A percentile compares a stretch with the other conserved stretches of the same genome.
These are phyloP conservation scores for Pleurotus ostreatus DNA, from an alignment of 768 basidiomycete species.

Conservation along the genomic window DNA sequence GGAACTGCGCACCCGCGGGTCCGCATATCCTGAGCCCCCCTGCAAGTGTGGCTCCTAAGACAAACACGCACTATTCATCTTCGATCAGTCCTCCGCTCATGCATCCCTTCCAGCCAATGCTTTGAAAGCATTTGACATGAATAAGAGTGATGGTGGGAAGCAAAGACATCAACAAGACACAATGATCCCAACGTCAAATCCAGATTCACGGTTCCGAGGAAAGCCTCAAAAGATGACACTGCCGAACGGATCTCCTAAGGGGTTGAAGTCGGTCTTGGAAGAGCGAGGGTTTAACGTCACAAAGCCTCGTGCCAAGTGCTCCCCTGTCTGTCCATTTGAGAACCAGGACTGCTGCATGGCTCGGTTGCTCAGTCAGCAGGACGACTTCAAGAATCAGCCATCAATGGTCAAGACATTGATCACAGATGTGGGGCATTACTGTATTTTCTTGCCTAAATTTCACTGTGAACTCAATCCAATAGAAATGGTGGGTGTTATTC, in stretches of 20 bases:
- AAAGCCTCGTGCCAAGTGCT: conserved; percentile 19
- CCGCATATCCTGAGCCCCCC: too few species aligned
- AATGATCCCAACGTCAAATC: conserved; percentile 24
- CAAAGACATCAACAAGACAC: conserved; percentile 21
- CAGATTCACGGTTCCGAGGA: conserved; percentile 11
- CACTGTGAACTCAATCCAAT: conserved; percentile 36
- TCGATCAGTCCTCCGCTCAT: conserved; percentile 41
- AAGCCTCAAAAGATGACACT: conserved; percentile 13
- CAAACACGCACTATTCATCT: conserved; percentile 30
- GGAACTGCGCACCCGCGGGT: too few species aligned
- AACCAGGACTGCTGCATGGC: conserved; percentile 26
- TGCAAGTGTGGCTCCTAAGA: too few species aligned
- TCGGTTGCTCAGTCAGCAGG: conserved; percentile 24
- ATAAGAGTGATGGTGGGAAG: conserved; percentile 24
- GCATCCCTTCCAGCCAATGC: conserved; percentile 24
- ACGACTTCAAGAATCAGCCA: conserved; percentile 25
- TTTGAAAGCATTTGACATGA: conserved; percentile 29
- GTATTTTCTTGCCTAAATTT: conserved; percentile 27
- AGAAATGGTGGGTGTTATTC: conserved; percentile 25
- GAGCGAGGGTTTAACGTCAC: conserved; percentile 24
- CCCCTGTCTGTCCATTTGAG: conserved; percentile 17
- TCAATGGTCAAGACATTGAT: conserved; percentile 24
- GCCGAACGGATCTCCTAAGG: conserved; percentile 22
- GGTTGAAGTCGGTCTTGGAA: conserved; percentile 24
- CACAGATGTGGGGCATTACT: conserved; percentile 2